Conservation (phyloP, 768 basidiomycete genomes). For the Leccinum subtestaceum region DNA sequence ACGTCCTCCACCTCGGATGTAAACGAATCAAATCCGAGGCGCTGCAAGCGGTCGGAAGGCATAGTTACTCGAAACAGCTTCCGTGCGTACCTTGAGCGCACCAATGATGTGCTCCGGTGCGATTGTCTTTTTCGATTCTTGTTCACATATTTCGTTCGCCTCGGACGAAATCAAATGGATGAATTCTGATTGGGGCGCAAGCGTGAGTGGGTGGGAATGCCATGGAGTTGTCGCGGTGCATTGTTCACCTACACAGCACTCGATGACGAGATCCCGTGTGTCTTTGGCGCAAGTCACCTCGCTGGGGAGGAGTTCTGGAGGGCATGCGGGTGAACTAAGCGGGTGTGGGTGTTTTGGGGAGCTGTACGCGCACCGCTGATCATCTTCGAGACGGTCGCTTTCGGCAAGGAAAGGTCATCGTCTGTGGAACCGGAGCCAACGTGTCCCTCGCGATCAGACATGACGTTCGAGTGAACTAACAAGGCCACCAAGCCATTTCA, state of each 20-base stretch:
- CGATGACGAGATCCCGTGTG: slow-evolving; percentile 93
- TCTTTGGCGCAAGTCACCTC: slow-evolving; percentile 93
- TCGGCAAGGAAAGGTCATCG: slow-evolving; percentile 92
- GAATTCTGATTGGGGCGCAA: slow-evolving; percentile 64
- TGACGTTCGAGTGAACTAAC: slow-evolving; percentile 30
- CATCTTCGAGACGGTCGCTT: slow-evolving; percentile 97
- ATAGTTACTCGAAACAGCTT: not conserved
- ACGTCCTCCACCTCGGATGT: slow-evolving; percentile 89
- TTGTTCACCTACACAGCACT: slow-evolving; percentile 98
- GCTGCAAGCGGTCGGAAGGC: slow-evolving; percentile 42
- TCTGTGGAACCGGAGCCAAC: slow-evolving; percentile 65
- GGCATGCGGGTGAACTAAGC: slow-evolving; percentile 4
- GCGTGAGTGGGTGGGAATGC: slow-evolving; percentile 16
- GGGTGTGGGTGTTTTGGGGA: slow-evolving; percentile 1
- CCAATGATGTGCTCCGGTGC: slow-evolving; percentile 94
- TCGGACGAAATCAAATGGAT: slow-evolving; percentile 97
- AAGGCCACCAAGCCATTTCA: slow-evolving; percentile 26
- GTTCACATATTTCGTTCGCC: slow-evolving; percentile 97
- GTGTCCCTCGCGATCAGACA: slow-evolving; percentile 91
- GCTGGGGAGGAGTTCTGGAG: slow-evolving; percentile 79
- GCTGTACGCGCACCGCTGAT: slow-evolving; percentile 63
- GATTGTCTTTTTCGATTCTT: slow-evolving; percentile 98
- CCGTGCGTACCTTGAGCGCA: slow-evolving; percentile 72
- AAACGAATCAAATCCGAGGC: slow-evolving; percentile 90
- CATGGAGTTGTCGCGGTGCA: slow-evolving; percentile 3